Base-by-base conservation (phyloP, 805 yeast genomes). In the Cephaloascus albidus region DNA sequence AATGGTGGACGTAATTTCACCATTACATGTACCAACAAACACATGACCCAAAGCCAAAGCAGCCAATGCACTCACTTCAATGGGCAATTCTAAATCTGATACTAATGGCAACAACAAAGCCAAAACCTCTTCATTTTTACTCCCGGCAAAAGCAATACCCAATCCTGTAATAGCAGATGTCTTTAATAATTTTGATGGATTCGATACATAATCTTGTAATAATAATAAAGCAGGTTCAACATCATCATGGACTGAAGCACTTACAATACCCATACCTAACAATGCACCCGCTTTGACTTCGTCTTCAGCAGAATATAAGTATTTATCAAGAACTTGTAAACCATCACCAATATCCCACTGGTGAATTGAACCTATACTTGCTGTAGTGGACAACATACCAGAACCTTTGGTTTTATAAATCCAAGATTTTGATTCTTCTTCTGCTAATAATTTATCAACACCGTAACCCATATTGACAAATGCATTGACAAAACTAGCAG, bases 271-370 rank as follows among this genome's bases (percentile, higher is more conserved):
- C 60, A 87, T 86, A 59, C 97, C 99, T 48, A 93, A 72, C 42
- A 93, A 70, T 4, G 98, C 96, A 62, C 99, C 99, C 4, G 97
- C 96, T 63, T 87, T 87, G 48, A 89, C 77, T 53, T 86, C 90
- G 42, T 78, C 81, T 51, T 88, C 95, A 15, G 80, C 74, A 3
- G 95, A 81, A 54, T 89, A 89, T 42, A 90, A 67, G 58, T 83
- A 89, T 59, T 84, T 85, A 62, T 93, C 97, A 51, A 93, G 71
- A 41, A 76, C 77, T 62, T 90, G 96, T 47, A 93, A 73, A 46
- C 97, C 97, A 49, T 85, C 90, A 51, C 79, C 76, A 40, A 76
- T 72, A 61, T 90, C 85, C 99, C 99, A 93, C 55, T 86, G 87
- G 56, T 81, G 80, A 45, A 93, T 73, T 4, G 94, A 72, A 41